phyloP scores from a whole-genome alignment of 371 early-diverging fungal genomes.

The Entomophthora muscae region DNA sequence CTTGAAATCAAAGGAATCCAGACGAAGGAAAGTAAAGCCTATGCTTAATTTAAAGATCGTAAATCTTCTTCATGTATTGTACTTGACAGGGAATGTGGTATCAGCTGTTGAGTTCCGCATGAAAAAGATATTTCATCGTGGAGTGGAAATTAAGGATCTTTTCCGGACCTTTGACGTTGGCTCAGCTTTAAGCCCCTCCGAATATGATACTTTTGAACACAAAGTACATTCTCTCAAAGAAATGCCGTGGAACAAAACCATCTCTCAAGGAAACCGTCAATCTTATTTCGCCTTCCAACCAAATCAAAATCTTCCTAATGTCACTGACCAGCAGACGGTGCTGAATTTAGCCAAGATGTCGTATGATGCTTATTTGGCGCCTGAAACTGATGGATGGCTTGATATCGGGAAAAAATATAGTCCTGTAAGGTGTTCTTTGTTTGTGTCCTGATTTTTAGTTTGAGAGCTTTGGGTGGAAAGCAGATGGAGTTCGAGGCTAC shows the following conservation, averaged over 20 bases:
- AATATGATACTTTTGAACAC: background rate
- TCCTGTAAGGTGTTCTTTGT: constrained; percentile 22
- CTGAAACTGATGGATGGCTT: constrained; percentile 15
- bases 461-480: constrained; percentile 73
- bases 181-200: background rate
- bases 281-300: background rate
- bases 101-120: background rate
- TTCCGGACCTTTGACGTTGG: background rate
- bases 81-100: too few species aligned
- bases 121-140: background rate
- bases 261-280: background rate
- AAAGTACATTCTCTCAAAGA: background rate
- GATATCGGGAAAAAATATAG: constrained; percentile 15
- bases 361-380: constrained; percentile 18
- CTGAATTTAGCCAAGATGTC: constrained; percentile 18
- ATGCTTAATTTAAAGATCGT: too few species aligned
- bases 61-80: too few species aligned
- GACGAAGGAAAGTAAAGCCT: too few species aligned
- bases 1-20: too few species aligned
- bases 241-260: background rate
- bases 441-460: constrained; percentile 22
- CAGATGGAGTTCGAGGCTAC: constrained; percentile 80
- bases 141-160: background rate
- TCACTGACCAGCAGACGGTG: constrained; percentile 15
- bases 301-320: constrained; percentile 12